Evolutionary conservation across 1,139 yeast genomes (phyloP), one percentile per base, ranked within the genome.

Genomic region (Candida smagusa): DNA sequence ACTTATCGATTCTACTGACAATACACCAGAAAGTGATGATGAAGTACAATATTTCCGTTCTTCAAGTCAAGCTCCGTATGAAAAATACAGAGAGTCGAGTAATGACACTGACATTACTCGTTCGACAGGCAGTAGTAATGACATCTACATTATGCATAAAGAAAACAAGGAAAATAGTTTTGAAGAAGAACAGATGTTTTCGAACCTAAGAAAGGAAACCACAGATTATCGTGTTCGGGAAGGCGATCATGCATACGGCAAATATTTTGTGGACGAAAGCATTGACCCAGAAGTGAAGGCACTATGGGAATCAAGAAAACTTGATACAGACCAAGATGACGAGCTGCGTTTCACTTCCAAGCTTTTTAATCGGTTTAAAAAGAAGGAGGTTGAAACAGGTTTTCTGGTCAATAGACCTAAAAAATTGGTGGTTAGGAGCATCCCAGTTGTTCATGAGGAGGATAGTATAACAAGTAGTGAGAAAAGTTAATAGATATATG

Each of bases 251-350:
- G 69, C 72, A 30, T 74, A 65, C 46, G 59, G 63, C 30, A 66
- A 70, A 44, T 68, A 59, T 45, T 59, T 70, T 27, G 55, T 61
- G 9, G 63, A 65, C 43, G 67, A 62, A 31, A 58, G 60, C 19
- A 65, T 74, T 28, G 81, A 75, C 49, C 76, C 78, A 1, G 80
- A 74, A 45, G 69, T 75, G 35, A 69, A 66, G 45, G 67, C 63
- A 12, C 56, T 75, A 33, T 75, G 81, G 81, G 75, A 68, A 28
- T 61, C 71, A 3, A 60, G 79, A 56, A 63, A 59, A 22, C 23
- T 26, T 19, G 35, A 35, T 4, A 12, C 4, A 4, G 11, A 23
- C 11, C 3, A 23, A n/a, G 26, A 23, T n/a, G 19, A 16, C 19
- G 19, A 16, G 19, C 25, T 12, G 23, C 23, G 25, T 13, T 30